Percentiles rank a stretch among this genome's conserved stretches.
Conservation (phyloP, 306 rosid species). For the Alnus rubra region DNA sequence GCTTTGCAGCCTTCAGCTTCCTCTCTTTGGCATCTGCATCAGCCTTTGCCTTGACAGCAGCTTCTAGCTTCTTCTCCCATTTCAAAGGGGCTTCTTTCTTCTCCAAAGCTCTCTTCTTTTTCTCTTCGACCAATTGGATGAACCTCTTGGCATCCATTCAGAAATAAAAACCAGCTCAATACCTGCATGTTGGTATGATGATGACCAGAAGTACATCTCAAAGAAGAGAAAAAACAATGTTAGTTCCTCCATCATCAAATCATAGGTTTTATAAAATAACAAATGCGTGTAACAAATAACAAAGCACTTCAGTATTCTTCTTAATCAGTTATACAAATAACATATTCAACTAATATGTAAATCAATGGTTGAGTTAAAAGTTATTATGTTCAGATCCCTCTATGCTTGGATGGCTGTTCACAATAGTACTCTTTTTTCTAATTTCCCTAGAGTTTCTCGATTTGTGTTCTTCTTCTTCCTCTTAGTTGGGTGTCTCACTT, state of each 20-base stretch:
- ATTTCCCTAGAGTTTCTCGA: no score
- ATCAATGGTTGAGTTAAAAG: no score
- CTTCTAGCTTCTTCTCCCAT: constrained; percentile 95
- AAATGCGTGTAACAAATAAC: background rate
- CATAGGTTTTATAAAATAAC: background rate
- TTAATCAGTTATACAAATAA: constrained; percentile 1
- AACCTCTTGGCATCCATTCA: constrained; percentile 82
- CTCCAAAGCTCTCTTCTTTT: constrained; percentile 84
- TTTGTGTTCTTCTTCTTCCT: no score
- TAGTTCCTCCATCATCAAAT: constrained; percentile 54
- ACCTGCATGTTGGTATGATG: constrained; percentile 82
- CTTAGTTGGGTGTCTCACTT: no score
- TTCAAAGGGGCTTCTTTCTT: constrained; percentile 93
- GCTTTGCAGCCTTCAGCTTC: constrained; percentile 64
- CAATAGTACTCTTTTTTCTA: no score
- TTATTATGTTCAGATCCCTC: no score
- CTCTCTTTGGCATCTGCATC: constrained; percentile 72
- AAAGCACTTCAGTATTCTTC: background rate
- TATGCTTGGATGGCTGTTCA: no score
- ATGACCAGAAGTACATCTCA: constrained; percentile 98
- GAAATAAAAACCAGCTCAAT: constrained; percentile 61
- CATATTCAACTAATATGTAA: background rate
- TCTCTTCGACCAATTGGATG: constrained; percentile 91
- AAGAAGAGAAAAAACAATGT: constrained; percentile 95
- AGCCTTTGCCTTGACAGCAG: constrained; percentile 73